These are phyloP conservation scores for Exophiala xenobiotica DNA, from an alignment of 2,329 filamentous ascomycete species.

Conservation along the genomic window DNA sequence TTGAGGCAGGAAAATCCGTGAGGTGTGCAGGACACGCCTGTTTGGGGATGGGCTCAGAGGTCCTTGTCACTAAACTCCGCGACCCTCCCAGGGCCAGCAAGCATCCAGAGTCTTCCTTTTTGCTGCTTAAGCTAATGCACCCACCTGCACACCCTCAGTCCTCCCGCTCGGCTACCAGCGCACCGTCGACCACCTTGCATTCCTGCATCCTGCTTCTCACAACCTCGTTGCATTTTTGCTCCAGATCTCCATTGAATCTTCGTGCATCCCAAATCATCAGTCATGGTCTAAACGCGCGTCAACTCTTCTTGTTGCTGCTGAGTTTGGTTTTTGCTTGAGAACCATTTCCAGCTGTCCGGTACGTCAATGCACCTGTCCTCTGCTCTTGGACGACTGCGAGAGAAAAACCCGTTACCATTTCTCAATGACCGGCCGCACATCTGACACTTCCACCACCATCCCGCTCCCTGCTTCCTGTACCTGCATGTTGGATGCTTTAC, in stretches of 20 bases:
- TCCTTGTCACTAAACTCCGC: too few species aligned
- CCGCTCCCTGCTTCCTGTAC: conserved; percentile 15
- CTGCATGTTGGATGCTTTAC: conserved; percentile 13
- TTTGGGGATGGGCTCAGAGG: conserved; percentile 7
- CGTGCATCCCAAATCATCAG: conserved; percentile 17
- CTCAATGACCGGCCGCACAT: neutral
- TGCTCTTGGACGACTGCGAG: conserved; percentile 2
- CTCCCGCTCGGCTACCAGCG: conserved; percentile 28
- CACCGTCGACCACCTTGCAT: conserved; percentile 25
- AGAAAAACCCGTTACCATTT: neutral
- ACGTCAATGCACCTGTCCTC: conserved; percentile 11
- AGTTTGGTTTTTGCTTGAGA: conserved; percentile 18
- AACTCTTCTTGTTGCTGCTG: conserved; percentile 9
- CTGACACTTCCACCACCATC: conserved; percentile 10
- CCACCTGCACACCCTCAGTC: conserved; percentile 25
- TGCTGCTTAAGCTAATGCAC: conserved; percentile 26
- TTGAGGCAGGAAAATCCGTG: neutral
- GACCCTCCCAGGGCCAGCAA: too few species aligned
- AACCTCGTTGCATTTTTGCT: conserved; percentile 27
- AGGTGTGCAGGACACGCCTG: neutral
- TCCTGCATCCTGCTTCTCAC: conserved; percentile 28
- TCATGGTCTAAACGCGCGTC: conserved; percentile 25
- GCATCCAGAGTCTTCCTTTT: conserved; percentile 16
- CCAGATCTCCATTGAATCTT: conserved; percentile 30
- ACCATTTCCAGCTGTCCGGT: conserved; percentile 21